phyloP scores from a whole-genome alignment of 306 rosid genomes.

The Cucumis sativus region DNA sequence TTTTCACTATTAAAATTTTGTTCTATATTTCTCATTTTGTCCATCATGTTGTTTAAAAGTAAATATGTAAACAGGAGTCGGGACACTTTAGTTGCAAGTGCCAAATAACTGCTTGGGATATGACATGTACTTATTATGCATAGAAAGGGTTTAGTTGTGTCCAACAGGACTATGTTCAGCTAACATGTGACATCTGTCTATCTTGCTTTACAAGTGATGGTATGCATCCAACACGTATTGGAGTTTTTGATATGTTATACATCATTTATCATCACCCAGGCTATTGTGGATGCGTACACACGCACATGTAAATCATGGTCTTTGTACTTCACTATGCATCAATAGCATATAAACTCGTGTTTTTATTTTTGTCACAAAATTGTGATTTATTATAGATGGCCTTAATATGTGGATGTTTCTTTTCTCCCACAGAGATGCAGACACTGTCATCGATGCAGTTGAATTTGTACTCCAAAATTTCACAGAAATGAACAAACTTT shows the following conservation, averaged over 20 bases:
- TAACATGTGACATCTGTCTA: background rate
- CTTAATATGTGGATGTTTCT: background rate
- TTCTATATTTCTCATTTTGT: background rate
- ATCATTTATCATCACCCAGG: background rate
- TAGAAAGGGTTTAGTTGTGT: background rate
- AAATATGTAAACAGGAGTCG: background rate
- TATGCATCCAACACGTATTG: background rate
- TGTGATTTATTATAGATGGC: background rate
- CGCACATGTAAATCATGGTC: background rate
- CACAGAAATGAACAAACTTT: slow-evolving; percentile 57
- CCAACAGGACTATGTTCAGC: background rate
- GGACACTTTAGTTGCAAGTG: background rate
- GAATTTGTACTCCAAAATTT: slow-evolving; percentile 53
- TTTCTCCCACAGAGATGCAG: slow-evolving; percentile 34
- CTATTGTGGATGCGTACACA: too few species aligned
- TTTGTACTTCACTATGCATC: background rate
- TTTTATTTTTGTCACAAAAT: background rate
- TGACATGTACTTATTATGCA: background rate
- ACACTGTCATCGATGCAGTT: slow-evolving; percentile 45
- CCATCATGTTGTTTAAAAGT: background rate
- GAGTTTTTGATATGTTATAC: background rate
- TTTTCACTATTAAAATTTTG: background rate
- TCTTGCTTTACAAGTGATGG: background rate
- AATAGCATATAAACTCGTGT: background rate
- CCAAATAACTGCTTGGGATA: background rate